These are phyloP conservation scores for Penicillium riverlandense DNA, from an alignment of 495 filamentous ascomycete species.

Conservation along the genomic window DNA sequence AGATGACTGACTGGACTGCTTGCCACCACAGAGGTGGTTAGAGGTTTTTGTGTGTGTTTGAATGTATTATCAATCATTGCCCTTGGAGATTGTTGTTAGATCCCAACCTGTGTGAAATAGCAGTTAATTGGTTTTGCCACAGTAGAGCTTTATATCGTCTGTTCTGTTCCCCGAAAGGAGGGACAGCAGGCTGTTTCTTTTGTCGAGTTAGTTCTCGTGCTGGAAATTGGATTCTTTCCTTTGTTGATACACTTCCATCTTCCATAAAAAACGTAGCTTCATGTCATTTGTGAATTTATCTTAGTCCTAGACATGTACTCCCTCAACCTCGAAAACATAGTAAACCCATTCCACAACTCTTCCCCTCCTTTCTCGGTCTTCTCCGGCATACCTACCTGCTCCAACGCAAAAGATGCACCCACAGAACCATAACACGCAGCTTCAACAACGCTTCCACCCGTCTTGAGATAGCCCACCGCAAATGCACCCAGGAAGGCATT, in stretches of 20 bases:
- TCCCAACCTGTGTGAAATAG: conserved; percentile 29
- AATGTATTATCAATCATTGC: conserved; percentile 33
- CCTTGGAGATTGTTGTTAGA: conserved; percentile 21
- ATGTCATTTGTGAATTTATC: no score
- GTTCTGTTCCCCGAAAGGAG: conserved; percentile 11
- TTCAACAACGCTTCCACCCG: conserved; percentile 4
- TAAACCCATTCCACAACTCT: conserved; percentile 21
- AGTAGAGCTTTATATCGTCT: conserved; percentile 27
- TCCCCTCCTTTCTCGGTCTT: neutral
- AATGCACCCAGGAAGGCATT: conserved; percentile 30
- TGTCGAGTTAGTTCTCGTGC: neutral
- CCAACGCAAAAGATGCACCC: conserved; percentile 27
- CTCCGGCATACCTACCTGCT: conserved; percentile 29
- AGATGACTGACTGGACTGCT: conserved; percentile 9
- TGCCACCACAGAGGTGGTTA: neutral
- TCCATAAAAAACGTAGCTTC: neutral
- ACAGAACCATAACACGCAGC: conserved; percentile 25
- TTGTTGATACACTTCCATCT: conserved; percentile 8
- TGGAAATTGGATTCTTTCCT: conserved; percentile 3
- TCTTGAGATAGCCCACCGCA: conserved; percentile 20
- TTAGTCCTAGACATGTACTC: conserved; percentile 6
- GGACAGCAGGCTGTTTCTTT: conserved; percentile 7
- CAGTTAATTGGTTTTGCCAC: conserved; percentile 28
- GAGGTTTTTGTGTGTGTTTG: conserved; percentile 16
- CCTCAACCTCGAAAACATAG: conserved; percentile 3